Conservation (phyloP, 2,329 filamentous ascomycete species). For the Xenosphaeropsis pyriputrescens region DNA sequence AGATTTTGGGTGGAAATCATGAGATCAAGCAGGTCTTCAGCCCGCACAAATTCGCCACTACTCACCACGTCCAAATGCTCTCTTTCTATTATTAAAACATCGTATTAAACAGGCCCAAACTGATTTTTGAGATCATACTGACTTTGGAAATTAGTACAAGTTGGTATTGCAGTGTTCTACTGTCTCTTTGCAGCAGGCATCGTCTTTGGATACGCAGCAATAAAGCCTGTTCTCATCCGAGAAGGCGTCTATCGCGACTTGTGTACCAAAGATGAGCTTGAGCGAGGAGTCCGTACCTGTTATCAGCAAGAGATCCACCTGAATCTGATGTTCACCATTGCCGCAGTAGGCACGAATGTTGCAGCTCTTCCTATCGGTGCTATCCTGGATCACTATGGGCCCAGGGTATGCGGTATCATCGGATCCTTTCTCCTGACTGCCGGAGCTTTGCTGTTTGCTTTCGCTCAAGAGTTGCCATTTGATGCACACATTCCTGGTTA, state of each 20-base stretch:
- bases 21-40: no score
- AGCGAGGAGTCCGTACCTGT: constrained; percentile 33
- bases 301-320: constrained; percentile 49
- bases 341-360: constrained; percentile 78
- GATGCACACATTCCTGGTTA: constrained; percentile 67
- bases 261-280: constrained; percentile 39
- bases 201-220: constrained; percentile 72
- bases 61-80: no score
- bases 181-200: constrained; percentile 68
- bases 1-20: no score
- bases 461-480: constrained; percentile 46
- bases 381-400: constrained; percentile 71
- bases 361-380: constrained; percentile 75
- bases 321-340: constrained; percentile 87
- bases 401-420: constrained; percentile 58
- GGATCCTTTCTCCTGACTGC: constrained; percentile 53
- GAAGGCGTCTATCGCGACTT: constrained; percentile 56
- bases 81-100: background rate
- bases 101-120: background rate
- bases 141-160: constrained; percentile 38
- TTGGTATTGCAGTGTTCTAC: constrained; percentile 52
- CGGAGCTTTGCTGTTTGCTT: constrained; percentile 62
- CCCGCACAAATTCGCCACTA: no score
- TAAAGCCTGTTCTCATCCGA: constrained; percentile 65
- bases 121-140: background rate